Evolutionary conservation across 73 alveolate genomes (phyloP), one percentile per base, ranked within the genome.

Genomic region (Chromera velia): DNA sequence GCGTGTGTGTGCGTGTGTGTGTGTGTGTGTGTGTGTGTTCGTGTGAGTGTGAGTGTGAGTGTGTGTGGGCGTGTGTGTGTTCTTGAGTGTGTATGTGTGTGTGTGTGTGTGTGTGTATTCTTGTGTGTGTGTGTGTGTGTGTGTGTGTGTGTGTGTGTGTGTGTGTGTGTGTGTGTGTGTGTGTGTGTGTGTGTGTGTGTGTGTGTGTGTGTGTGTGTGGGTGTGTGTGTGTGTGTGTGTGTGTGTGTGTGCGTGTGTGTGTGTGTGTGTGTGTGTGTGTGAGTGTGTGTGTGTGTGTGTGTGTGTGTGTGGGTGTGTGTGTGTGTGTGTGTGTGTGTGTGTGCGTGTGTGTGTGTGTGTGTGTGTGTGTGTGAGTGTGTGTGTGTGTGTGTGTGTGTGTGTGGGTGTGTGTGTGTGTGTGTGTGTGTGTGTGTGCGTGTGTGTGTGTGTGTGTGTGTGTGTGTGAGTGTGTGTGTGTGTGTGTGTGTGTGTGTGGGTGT

Each of bases 121-220:
- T n/a, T n/a, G n/a, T 65, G 73, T 65, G 73, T 65, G 73, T 65
- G 73, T 65, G 73, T 65, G 73, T 65, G 73, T 65, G 73, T 65
- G 73, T 65, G 73, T 65, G 73, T 65, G 73, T 65, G 73, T 65
- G 73, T 65, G 73, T 65, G 73, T 65, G 73, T 65, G 73, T 65
- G 73, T 65, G 73, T 65, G 73, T 65, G 73, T 65, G 73, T 65
- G 73, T 65, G 73, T 65, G 73, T 65, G 73, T 65, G 73, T 65
- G 73, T 65, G 73, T 65, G 73, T 65, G 73, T 65, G 73, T 65
- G 4, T 65, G 73, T 65, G 73, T 65, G 73, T 65, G 73, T 65
- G 73, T 65, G 73, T n/a, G n/a, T n/a, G n/a, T n/a, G n/a, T n/a
- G n/a, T n/a, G n/a, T n/a, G n/a, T n/a, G n/a, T n/a, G n/a, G n/a